A percentile compares a stretch with the other conserved stretches of the same genome.
Evolutionary conservation across 805 yeast genomes (phyloP).

Genomic region (Saccharomycopsis javanensis): DNA sequence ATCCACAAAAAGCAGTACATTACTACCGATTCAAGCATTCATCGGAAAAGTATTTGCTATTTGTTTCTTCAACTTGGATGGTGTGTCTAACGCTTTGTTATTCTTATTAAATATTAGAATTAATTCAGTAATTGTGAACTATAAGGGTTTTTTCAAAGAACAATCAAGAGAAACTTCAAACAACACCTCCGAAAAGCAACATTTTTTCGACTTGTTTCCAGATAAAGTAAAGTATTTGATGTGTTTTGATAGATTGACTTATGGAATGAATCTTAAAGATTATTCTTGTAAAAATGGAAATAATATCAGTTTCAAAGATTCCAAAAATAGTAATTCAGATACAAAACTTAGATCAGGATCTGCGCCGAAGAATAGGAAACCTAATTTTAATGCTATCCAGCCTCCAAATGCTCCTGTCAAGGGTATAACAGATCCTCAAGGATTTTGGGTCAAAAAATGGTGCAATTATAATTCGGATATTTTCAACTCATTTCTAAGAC

Average conservation of each 20-base stretch:
- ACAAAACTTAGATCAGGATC: neutral
- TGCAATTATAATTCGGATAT: constrained; percentile 45
- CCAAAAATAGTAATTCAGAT: neutral
- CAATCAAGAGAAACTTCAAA: constrained; percentile 11
- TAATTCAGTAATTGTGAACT: constrained; percentile 25
- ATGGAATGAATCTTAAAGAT: constrained; percentile 11
- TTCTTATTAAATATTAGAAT: constrained; percentile 50
- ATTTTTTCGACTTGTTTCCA: constrained; percentile 23
- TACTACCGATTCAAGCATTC: constrained; percentile 45
- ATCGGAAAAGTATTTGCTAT: constrained; percentile 56
- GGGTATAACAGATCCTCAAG: constrained; percentile 49
- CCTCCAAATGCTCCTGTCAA: constrained; percentile 31
- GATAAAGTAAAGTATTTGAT: constrained; percentile 26
- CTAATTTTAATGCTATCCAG: constrained; percentile 27
- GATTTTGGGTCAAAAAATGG: constrained; percentile 58
- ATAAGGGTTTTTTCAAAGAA: constrained; percentile 21
- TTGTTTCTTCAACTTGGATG: constrained; percentile 38
- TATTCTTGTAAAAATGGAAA: neutral
- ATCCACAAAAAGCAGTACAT: constrained; percentile 32
- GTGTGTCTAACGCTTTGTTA: constrained; percentile 42
- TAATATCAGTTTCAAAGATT: neutral
- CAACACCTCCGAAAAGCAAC: neutral
- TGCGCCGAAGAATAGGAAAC: constrained; percentile 2
- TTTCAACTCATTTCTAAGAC: constrained; percentile 52
- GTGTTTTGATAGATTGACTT: constrained; percentile 27